These are phyloP conservation scores for Aegilops sharonensis DNA, from an alignment of 176 grass and related monocot species.

Conservation along the genomic window DNA sequence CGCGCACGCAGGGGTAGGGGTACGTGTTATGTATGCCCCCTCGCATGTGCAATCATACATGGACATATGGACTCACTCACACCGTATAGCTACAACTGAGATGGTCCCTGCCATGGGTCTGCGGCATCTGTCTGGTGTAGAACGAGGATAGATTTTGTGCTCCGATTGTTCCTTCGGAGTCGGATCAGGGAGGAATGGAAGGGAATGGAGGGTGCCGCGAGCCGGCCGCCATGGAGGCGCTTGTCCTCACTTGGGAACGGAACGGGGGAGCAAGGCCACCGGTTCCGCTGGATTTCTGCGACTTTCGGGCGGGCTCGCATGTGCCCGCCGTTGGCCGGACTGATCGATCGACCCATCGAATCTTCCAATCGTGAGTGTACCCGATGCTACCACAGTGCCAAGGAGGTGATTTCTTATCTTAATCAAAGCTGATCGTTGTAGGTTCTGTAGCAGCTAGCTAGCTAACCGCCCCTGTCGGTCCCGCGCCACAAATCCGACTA, in stretches of 20 bases:
- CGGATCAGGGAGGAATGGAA: not conserved
- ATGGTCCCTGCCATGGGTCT: conserved; percentile 27
- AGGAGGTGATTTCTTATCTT: not conserved
- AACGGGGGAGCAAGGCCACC: not conserved
- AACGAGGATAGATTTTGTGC: conserved; percentile 3
- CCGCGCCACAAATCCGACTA: not conserved
- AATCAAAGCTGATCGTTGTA: not conserved
- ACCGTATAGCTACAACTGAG: too few relatives aligned
- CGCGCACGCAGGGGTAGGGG: not conserved
- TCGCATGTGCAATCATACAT: conserved; percentile 34
- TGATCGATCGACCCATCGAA: conserved; percentile 2
- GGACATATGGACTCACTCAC: too few relatives aligned
- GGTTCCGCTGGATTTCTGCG: conserved; percentile 13
- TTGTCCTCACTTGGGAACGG: not conserved
- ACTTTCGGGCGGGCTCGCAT: conserved; percentile 12
- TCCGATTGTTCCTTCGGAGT: not conserved
- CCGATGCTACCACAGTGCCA: not conserved
- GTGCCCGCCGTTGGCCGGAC: not conserved
- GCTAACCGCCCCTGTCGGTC: not conserved
- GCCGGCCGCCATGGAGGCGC: too few relatives aligned
- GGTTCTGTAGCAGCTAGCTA: not conserved
- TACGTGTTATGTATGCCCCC: not conserved
- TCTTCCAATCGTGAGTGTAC: not conserved
- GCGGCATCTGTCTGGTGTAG: not conserved
- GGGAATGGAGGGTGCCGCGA: too few relatives aligned